Conservation (phyloP, 2,329 filamentous ascomycete genomes). For the Trematosphaeria pertusa region DNA sequence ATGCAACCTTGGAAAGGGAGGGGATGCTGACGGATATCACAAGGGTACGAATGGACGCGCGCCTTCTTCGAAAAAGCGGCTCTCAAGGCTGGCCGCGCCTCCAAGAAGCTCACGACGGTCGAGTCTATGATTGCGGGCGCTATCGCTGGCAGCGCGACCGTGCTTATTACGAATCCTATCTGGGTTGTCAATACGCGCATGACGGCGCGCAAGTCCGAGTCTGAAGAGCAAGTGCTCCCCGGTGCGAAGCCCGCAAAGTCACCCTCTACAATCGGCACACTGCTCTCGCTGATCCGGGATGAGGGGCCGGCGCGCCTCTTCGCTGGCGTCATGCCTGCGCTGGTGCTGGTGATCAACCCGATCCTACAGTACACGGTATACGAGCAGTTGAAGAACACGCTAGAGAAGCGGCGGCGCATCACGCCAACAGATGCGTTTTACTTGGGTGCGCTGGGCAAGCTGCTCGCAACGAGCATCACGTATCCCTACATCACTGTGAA, state of each 20-base stretch:
- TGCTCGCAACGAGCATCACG: conserved; percentile 90
- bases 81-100: conserved; percentile 72
- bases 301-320: conserved; percentile 89
- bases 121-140: conserved; percentile 97
- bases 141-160: conserved; percentile 90
- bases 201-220: conserved; percentile 81
- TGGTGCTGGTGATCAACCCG: conserved; percentile 96
- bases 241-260: conserved; percentile 58
- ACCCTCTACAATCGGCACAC: conserved; percentile 79
- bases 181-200: conserved; percentile 99
- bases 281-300: conserved; percentile 79
- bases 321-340: conserved; percentile 86
- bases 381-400: conserved; percentile 92
- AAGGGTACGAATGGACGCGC: conserved; percentile 94
- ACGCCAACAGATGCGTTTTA: conserved; percentile 89
- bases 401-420: conserved; percentile 79
- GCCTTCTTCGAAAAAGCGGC: conserved; percentile 83
- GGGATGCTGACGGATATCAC: conserved; percentile 3
- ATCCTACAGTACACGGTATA: conserved; percentile 99
- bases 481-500: conserved; percentile 99
- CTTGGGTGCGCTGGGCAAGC: conserved; percentile 90
- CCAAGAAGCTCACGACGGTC: conserved; percentile 83
- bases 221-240: conserved; percentile 48
- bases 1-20: neutral
- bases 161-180: conserved; percentile 96